phyloP scores from a whole-genome alignment of 2,329 filamentous ascomycete genomes.

The Pestalotiopsis sp. region DNA sequence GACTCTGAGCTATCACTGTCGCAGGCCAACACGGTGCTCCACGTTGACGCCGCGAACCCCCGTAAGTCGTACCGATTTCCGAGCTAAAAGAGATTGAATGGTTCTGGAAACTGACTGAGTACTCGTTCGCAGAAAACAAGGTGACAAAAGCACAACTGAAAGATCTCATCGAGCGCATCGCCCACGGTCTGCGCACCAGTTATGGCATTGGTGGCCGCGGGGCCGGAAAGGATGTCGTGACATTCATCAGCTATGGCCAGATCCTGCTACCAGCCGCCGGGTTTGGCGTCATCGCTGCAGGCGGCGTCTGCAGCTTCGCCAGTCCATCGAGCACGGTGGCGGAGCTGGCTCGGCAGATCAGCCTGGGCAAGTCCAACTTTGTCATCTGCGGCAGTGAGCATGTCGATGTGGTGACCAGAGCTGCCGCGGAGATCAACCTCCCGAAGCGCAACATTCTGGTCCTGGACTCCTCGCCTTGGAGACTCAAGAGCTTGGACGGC shows the following conservation, averaged over 20 bases:
- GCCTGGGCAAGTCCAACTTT: conserved; percentile 42
- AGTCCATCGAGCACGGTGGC: conserved; percentile 50
- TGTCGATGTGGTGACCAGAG: conserved; percentile 42
- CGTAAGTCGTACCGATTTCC: neutral
- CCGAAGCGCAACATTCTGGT: conserved; percentile 11
- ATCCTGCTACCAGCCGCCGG: conserved; percentile 56
- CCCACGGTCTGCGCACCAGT: conserved; percentile 48
- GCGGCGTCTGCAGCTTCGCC: conserved; percentile 61
- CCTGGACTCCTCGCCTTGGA: conserved; percentile 10
- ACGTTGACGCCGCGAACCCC: conserved; percentile 41
- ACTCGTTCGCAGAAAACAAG: conserved; percentile 40
- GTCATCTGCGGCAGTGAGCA: conserved; percentile 45
- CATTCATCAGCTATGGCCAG: conserved; percentile 60
- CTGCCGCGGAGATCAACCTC: conserved; percentile 43
- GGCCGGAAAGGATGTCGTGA: conserved; percentile 54
- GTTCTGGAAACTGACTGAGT: conserved; percentile 4
- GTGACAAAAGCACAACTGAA: conserved; percentile 47
- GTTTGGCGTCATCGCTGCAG: conserved; percentile 60
- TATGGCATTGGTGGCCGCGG: conserved; percentile 56
- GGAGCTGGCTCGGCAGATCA: conserved; percentile 54
- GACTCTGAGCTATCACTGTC: conserved; percentile 19
- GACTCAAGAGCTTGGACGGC: conserved; percentile 12
- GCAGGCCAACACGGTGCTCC: conserved; percentile 46
- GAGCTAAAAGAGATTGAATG: neutral
- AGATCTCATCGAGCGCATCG: conserved; percentile 44